Evolutionary conservation across 441 rosid genomes (phyloP).

Genomic region (Sinapis alba): DNA sequence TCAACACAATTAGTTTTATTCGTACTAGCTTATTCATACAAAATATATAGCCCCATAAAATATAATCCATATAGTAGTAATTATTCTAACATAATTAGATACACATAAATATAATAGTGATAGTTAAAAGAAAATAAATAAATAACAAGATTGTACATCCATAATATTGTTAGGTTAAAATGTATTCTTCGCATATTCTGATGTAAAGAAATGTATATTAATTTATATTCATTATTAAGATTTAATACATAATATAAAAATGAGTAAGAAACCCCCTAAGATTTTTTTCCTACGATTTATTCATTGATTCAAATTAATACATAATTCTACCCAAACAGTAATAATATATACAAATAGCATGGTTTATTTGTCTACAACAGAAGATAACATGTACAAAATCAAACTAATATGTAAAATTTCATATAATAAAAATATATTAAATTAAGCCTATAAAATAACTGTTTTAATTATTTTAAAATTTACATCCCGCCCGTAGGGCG

Average conservation of each 20-base stretch:
- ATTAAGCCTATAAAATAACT: neutral
- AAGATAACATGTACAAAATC: neutral
- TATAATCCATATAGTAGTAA: neutral
- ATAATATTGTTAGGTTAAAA: neutral
- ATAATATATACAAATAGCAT: neutral
- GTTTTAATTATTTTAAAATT: no score
- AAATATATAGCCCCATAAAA: neutral
- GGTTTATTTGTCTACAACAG: neutral
- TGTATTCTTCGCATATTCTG: neutral
- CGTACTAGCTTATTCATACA: neutral
- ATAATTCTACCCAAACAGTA: neutral
- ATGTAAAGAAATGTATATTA: neutral
- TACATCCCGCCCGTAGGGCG: neutral
- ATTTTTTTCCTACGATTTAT: neutral
- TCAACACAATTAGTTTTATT: neutral
- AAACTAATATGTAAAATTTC: neutral
- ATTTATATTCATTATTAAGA: neutral
- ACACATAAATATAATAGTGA: neutral
- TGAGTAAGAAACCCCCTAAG: neutral
- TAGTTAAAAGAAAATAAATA: neutral
- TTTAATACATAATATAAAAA: neutral
- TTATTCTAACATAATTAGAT: neutral
- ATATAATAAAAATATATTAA: no score
- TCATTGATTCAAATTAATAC: neutral
- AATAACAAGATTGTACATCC: neutral